Base-by-base conservation (phyloP, 805 yeast genomes). In the Yueomyces sinensis region DNA sequence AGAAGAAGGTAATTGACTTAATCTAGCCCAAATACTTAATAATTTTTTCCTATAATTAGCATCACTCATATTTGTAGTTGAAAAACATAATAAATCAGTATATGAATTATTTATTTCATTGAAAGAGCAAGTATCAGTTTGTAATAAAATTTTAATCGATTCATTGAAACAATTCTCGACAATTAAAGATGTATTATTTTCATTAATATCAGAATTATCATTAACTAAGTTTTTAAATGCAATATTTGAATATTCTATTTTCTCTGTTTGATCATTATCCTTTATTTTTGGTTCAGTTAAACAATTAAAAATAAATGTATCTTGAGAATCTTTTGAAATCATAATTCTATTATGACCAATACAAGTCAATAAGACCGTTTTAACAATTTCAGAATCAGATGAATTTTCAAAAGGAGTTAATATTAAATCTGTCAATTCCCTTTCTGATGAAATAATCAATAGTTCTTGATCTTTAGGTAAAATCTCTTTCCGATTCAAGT, bases 111-210 rank as follows among this genome's bases (percentile, higher is more conserved):
- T 35, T 3, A 29, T 19, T 2, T 39, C 23, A 27, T 56, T 48
- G 35, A 42, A 45, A 6, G 54, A 43, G 36, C 54, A 59, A 48
- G 54, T 46, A 35, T 56, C 61, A 32, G 56, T 52, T 14, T 56
- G 46, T n/a, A 56, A 32, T 13, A 56, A 32, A 11, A 54, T 14
- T 13, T 35, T 37, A 9, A 48, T 39, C 7, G 43, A 33, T 4
- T 43, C 39, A 20, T 37, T 34, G 7, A 53, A 24, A 17, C 37
- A 33, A 14, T 46, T 49, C 27, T 51, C 52, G 1, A 50, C 46
- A 4, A 54, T 40, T n/a, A n/a, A n/a, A n/a, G n/a, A n/a, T 22
- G 24, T 7, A 7, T 7, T 22, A 7, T 7, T 7, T 9, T 31
- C 15, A 4, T 13, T 13, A 11, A 29, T 7, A 7, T 7, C 11